phyloP scores from a whole-genome alignment of 192 early-diverging fungal species.

The Piromyces finnis region DNA sequence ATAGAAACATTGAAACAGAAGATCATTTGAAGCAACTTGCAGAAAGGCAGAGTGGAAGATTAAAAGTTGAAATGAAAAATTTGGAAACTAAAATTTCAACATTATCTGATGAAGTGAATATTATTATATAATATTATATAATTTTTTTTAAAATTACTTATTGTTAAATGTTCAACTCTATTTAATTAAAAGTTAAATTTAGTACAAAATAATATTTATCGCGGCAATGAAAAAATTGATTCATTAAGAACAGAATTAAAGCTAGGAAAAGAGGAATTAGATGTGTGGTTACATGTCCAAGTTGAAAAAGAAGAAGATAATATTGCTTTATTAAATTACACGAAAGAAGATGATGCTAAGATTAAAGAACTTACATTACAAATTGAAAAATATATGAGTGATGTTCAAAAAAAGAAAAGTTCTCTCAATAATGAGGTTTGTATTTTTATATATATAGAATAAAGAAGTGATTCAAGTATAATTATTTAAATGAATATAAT shows the following conservation, averaged over 20 bases:
- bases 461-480: no score
- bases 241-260: slow-evolving; percentile 25
- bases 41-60: slow-evolving; percentile 26
- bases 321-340: slow-evolving; percentile 28
- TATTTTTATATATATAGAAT: no score
- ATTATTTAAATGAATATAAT: no score
- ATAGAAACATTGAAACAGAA: slow-evolving; percentile 34
- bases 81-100: slow-evolving; percentile 29
- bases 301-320: slow-evolving; percentile 42
- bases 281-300: slow-evolving; percentile 39
- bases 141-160: no score
- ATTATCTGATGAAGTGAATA: slow-evolving; percentile 22
- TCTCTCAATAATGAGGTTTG: slow-evolving; percentile 23
- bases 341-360: slow-evolving; percentile 30
- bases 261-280: slow-evolving; percentile 32
- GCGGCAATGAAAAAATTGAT: slow-evolving; percentile 31
- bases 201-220: slow-evolving; percentile 35
- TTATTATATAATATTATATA: no score
- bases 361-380: slow-evolving; percentile 27
- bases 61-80: slow-evolving; percentile 21
- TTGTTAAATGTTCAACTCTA: no score
- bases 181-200: slow-evolving; percentile 8
- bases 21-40: slow-evolving; percentile 39
- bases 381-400: slow-evolving; percentile 34
- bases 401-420: slow-evolving; percentile 36